Conservation (phyloP, 257 asterid genomes). For the Scutellaria galericulata region DNA sequence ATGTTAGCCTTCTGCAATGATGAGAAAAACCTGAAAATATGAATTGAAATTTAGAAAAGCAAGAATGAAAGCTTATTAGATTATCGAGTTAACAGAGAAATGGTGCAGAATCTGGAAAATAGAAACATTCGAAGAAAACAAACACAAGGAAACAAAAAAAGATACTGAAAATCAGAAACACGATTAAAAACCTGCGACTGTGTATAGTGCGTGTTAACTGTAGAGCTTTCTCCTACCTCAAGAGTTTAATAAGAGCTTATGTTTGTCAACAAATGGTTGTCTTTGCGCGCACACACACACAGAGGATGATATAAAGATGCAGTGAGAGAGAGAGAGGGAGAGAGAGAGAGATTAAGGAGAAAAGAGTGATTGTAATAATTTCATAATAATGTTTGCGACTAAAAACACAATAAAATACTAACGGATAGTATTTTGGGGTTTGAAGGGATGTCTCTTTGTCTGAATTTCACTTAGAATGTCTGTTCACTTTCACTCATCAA, state of each 20-base stretch:
- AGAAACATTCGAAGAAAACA: constrained; percentile 26
- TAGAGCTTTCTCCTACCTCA: constrained; percentile 34
- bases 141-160: constrained; percentile 30
- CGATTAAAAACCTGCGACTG: background rate
- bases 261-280: constrained; percentile 48
- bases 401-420: constrained; percentile 11
- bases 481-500: background rate
- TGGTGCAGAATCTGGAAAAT: constrained; percentile 15
- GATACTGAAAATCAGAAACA: constrained; percentile 15
- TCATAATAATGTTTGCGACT: background rate
- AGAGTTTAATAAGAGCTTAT: constrained; percentile 10
- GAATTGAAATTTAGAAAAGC: background rate
- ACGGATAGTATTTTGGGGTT: constrained; percentile 33
- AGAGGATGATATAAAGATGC: constrained; percentile 20
- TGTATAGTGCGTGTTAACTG: constrained; percentile 13
- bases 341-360: constrained; percentile 25
- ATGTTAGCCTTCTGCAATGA: constrained; percentile 22
- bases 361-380: constrained; percentile 9
- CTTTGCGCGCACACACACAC: constrained; percentile 23
- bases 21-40: constrained; percentile 26
- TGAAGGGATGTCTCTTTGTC: constrained; percentile 19
- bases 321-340: constrained; percentile 16
- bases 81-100: constrained; percentile 2
- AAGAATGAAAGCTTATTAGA: background rate
- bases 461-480: background rate